Conservation (phyloP, 805 yeast species). For the Candida hungchunana region DNA sequence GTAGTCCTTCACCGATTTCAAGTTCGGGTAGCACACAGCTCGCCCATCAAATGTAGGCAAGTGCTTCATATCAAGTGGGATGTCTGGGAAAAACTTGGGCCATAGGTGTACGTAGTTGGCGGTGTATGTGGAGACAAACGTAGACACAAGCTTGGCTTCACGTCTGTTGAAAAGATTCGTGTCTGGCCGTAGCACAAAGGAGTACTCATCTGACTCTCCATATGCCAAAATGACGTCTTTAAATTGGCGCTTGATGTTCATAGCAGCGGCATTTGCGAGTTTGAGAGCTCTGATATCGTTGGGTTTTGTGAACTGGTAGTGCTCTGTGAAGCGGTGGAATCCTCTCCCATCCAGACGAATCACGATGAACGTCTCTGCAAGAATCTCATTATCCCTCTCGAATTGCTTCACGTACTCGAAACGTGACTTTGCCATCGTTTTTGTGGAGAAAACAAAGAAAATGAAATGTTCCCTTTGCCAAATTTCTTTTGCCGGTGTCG, state of each 20-base stretch:
- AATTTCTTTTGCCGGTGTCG: constrained; percentile 2
- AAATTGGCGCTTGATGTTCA: constrained; percentile 54
- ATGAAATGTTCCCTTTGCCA: background rate
- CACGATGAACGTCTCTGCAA: constrained; percentile 79
- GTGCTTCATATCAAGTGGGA: constrained; percentile 43
- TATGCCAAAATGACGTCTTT: constrained; percentile 78
- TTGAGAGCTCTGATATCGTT: constrained; percentile 74
- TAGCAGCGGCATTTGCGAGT: constrained; percentile 81
- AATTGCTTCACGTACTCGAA: constrained; percentile 83
- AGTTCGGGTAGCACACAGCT: constrained; percentile 78
- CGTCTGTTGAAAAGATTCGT: constrained; percentile 79
- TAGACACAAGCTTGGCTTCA: constrained; percentile 70
- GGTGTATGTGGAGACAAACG: constrained; percentile 79
- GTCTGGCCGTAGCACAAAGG: constrained; percentile 63
- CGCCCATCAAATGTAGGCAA: constrained; percentile 91
- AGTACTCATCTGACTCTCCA: constrained; percentile 95
- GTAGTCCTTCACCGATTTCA: constrained; percentile 64
- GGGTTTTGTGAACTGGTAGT: constrained; percentile 79
- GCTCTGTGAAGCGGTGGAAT: constrained; percentile 77
- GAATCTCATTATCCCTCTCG: constrained; percentile 66
- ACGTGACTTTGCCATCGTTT: constrained; percentile 87
- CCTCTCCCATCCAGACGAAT: constrained; percentile 92
- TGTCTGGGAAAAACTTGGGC: constrained; percentile 48
- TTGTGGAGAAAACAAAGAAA: background rate
- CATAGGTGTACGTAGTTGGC: constrained; percentile 71